phyloP scores from a whole-genome alignment of 2,329 filamentous ascomycete species.

The Uncinocarpus reesii region DNA sequence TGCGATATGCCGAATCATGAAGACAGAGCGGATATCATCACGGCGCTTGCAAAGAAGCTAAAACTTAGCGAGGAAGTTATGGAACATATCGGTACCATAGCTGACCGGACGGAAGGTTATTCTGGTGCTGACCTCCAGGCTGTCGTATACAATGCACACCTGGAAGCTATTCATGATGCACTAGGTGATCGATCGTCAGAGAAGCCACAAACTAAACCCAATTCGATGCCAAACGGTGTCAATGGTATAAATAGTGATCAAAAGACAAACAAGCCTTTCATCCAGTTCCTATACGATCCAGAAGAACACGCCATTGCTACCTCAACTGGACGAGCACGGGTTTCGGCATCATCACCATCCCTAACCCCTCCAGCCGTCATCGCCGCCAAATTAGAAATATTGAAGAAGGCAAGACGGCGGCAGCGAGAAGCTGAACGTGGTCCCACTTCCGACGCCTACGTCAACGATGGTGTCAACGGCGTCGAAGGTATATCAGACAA shows the following conservation, averaged over 20 bases:
- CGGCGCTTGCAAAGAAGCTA: constrained; percentile 71
- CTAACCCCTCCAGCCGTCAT: constrained; percentile 72
- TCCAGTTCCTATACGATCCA: constrained; percentile 72
- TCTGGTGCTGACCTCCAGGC: constrained; percentile 92
- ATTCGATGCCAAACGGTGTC: constrained; percentile 21
- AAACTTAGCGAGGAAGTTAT: constrained; percentile 59
- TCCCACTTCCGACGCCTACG: constrained; percentile 12
- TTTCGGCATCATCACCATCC: constrained; percentile 29
- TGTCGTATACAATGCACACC: constrained; percentile 87
- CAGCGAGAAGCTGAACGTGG: constrained; percentile 45
- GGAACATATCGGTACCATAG: constrained; percentile 60
- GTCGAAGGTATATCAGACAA: constrained; percentile 12
- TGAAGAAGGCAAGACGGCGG: constrained; percentile 60
- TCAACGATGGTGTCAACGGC: constrained; percentile 20
- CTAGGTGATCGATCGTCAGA: constrained; percentile 50
- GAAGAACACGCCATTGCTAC: constrained; percentile 43
- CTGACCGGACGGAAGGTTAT: constrained; percentile 72
- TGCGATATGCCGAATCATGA: constrained; percentile 75
- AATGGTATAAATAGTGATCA: constrained; percentile 14
- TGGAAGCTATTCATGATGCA: constrained; percentile 93
- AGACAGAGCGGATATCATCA: constrained; percentile 80
- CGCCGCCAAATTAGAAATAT: constrained; percentile 66
- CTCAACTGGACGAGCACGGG: constrained; percentile 36
- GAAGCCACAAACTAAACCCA: constrained; percentile 28
- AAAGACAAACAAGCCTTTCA: constrained; percentile 43